Evolutionary conservation across 2,329 filamentous ascomycete genomes (phyloP).

Genomic region (Alternaria panax): DNA sequence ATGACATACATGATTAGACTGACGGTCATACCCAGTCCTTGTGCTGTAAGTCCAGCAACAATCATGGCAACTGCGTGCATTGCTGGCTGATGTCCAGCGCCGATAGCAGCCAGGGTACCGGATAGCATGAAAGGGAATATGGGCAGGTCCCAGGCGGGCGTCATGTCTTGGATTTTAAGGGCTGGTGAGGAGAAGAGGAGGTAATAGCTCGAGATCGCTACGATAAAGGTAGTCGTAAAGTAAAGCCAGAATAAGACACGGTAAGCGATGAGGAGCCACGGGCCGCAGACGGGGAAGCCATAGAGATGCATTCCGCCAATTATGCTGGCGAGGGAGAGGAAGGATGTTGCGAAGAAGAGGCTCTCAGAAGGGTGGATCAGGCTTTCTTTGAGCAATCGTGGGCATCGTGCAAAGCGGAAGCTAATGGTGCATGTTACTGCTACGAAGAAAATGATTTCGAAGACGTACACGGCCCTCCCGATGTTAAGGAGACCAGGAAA

Average conservation of each 20-base stretch:
- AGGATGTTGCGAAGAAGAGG: slow-evolving; percentile 7
- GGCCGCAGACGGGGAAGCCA: not conserved
- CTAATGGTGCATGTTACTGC: not conserved
- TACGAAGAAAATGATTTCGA: not conserved
- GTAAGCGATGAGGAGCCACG: slow-evolving; percentile 1
- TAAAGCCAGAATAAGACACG: slow-evolving; percentile 3
- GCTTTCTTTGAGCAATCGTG: not conserved
- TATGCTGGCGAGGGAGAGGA: not conserved
- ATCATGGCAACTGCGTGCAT: not conserved
- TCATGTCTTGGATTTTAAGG: slow-evolving; percentile 1
- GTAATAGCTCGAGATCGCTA: not conserved
- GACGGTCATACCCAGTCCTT: slow-evolving; percentile 1
- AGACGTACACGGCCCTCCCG: not conserved
- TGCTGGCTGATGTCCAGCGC: not conserved
- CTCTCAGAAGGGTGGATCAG: slow-evolving; percentile 2
- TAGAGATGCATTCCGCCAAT: not conserved
- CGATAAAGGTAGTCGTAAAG: not conserved
- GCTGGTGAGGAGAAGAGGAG: slow-evolving; percentile 46
- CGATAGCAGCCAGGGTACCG: not conserved
- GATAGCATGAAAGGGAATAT: slow-evolving; percentile 3
- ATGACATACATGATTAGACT: slow-evolving; percentile 8
- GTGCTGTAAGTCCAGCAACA: slow-evolving; percentile 2
- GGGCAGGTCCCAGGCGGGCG: slow-evolving; percentile 5
- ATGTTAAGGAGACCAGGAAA: not conserved
- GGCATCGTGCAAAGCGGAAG: not conserved